Evolutionary conservation across 805 yeast genomes (phyloP).

Genomic region (Torulaspora maleeae): DNA sequence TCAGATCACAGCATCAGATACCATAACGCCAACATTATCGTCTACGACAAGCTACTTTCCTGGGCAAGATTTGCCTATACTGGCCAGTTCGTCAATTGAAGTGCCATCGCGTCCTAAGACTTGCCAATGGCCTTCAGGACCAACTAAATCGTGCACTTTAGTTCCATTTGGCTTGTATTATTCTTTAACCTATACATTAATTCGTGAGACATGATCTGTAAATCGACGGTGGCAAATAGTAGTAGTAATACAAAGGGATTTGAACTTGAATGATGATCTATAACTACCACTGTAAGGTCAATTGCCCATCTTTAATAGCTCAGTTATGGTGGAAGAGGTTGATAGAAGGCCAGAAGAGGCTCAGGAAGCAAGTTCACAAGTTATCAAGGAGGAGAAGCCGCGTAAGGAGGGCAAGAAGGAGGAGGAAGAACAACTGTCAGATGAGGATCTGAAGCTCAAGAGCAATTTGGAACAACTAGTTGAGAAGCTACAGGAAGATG

Average conservation of each 20-base stretch:
- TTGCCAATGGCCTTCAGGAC: not conserved
- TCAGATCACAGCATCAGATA: constrained; percentile 68
- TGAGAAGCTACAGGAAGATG: constrained; percentile 62
- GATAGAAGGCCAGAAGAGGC: constrained; percentile 15
- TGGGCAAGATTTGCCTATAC: constrained; percentile 60
- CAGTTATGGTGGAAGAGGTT: constrained; percentile 19
- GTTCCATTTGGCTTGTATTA: not conserved
- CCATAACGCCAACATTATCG: constrained; percentile 68
- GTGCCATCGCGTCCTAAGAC: not conserved
- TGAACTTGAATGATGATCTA: not conserved
- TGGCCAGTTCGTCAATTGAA: constrained; percentile 6
- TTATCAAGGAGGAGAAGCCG: constrained; percentile 14
- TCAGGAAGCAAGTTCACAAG: constrained; percentile 11
- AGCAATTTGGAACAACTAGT: constrained; percentile 82
- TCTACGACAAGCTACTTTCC: constrained; percentile 58
- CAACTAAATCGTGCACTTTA: not conserved
- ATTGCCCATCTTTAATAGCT: not conserved
- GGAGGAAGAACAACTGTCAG: constrained; percentile 79
- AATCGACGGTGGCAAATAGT: constrained; percentile 8
- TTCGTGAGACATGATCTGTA: not conserved
- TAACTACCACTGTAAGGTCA: not conserved
- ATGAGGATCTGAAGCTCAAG: constrained; percentile 87
- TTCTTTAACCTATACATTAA: not conserved
- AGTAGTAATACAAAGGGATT: constrained; percentile 4
- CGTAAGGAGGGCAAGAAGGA: constrained; percentile 31